Evolutionary conservation across 768 basidiomycete species (phyloP).

Genomic region (Auriculariales sp.): DNA sequence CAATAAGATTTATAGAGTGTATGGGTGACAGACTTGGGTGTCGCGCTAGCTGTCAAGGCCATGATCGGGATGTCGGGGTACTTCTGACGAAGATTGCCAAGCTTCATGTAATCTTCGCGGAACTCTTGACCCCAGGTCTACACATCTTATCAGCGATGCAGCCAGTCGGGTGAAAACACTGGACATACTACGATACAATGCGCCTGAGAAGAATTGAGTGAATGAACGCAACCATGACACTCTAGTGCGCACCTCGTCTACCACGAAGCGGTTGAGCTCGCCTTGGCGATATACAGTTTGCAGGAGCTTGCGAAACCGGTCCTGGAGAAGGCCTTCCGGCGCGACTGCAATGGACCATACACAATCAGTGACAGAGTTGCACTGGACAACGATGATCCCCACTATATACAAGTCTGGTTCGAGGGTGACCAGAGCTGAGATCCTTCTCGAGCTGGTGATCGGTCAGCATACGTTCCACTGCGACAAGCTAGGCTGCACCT

Average conservation of each 20-base stretch:
- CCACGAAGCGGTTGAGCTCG: constrained; percentile 56
- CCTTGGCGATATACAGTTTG: constrained; percentile 34
- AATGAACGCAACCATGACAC: background rate
- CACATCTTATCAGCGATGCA: background rate
- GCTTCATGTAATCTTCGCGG: constrained; percentile 52
- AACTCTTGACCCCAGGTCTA: constrained; percentile 84
- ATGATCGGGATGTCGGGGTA: constrained; percentile 68
- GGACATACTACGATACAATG: constrained; percentile 67
- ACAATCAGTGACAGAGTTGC: background rate
- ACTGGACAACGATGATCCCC: too few relatives aligned
- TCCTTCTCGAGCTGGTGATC: constrained; percentile 41
- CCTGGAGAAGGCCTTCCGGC: constrained; percentile 52
- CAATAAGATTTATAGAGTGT: background rate
- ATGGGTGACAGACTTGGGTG: constrained; percentile 34
- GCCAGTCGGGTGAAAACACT: background rate
- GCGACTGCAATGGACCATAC: constrained; percentile 33
- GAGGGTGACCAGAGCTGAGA: constrained; percentile 41
- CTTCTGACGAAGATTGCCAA: constrained; percentile 53
- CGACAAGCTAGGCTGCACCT: constrained; percentile 22
- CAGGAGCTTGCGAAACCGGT: constrained; percentile 39
- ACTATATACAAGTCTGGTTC: constrained; percentile 60
- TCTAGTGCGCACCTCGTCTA: constrained; percentile 50
- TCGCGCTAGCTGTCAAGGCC: constrained; percentile 79
- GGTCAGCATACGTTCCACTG: background rate
- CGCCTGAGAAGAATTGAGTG: constrained; percentile 28